These are phyloP conservation scores for Aspergillus sp. DNA, from an alignment of 2,329 filamentous ascomycete species.

Conservation along the genomic window DNA sequence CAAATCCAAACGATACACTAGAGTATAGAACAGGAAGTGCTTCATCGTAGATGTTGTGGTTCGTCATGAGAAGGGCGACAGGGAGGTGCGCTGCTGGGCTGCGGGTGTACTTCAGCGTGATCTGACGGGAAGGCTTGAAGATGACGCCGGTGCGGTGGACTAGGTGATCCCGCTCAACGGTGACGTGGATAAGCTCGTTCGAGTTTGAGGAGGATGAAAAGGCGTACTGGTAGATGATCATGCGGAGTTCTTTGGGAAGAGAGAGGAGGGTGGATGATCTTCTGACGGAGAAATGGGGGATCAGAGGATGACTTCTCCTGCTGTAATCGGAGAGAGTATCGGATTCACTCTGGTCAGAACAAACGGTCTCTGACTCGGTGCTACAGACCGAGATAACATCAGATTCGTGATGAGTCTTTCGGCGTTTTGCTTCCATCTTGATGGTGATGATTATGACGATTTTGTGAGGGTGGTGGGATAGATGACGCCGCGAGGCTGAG, in stretches of 20 bases:
- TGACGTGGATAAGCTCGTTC: conserved; percentile 1
- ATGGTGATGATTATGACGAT: not conserved
- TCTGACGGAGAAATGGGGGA: not conserved
- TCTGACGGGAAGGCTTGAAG: not conserved
- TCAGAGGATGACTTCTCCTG: not conserved
- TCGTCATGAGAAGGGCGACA: conserved; percentile 1
- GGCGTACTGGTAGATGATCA: conserved; percentile 6
- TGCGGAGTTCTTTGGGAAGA: conserved; percentile 7
- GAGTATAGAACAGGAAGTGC: conserved; percentile 2
- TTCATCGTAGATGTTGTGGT: conserved; percentile 10
- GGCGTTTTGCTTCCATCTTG: not conserved
- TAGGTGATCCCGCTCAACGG: not conserved
- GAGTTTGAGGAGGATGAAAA: not conserved
- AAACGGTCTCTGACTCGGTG: not conserved
- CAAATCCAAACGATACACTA: not conserved
- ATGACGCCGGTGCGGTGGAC: not conserved
- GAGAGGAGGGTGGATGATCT: not conserved
- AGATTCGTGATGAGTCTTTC: not conserved
- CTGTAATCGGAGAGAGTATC: not conserved
- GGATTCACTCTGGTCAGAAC: not conserved
- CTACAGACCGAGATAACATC: not conserved
- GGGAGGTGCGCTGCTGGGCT: not conserved
- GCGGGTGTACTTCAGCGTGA: conserved; percentile 6
- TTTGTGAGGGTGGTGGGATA: not conserved
- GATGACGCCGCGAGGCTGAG: not conserved